Base-by-base conservation (phyloP, 345 rosid species). In the Hibiscus tridactylites region DNA sequence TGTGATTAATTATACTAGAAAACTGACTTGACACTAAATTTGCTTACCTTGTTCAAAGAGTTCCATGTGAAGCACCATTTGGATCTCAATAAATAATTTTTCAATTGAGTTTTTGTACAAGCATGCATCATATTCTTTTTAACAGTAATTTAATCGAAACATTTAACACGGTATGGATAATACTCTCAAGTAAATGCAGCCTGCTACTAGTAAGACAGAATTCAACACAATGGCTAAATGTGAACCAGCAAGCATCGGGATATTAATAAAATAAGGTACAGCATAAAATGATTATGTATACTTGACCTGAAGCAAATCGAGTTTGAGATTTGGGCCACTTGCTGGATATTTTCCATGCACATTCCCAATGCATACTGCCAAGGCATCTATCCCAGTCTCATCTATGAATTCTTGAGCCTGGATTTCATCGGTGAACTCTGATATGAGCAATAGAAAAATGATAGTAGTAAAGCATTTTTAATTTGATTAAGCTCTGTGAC, bases 291-390 rank as follows among this genome's bases (percentile, higher is more conserved):
- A 65, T 21, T 53, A 66, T 37, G 37, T 69, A 65, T 71, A 67
- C 46, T 61, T 61, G 29, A 91, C 98, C 93, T 91, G 78, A 4
- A 94, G 96, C 76, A 94, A 81, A 83, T 91, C 95, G 56, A 91
- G 88, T 78, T 85, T 90, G 75, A 94, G 93, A 75, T 83, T 84
- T 62, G 98, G 97, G 62, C 98, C 98, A 63, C 85, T 85, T 70
- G 88, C 77, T 10, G 96, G 95, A 79, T 94, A 94, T 79, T 94
- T 94, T 72, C 98, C 97, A 76, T 94, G 97, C 60, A 94, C 92
- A 81, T 94, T 94, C 39, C 98, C 98, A n/a, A 94, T 91, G 71
- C 98, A 94, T 68, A 91, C 95, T 8, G 98, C 98, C 83, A 94
- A 70, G 76, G 96, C 93, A 81, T 91, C 95, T 81, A 94, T 88